phyloP scores from a whole-genome alignment of 352 stramenopile species.

The Phytophthora parvispora region DNA sequence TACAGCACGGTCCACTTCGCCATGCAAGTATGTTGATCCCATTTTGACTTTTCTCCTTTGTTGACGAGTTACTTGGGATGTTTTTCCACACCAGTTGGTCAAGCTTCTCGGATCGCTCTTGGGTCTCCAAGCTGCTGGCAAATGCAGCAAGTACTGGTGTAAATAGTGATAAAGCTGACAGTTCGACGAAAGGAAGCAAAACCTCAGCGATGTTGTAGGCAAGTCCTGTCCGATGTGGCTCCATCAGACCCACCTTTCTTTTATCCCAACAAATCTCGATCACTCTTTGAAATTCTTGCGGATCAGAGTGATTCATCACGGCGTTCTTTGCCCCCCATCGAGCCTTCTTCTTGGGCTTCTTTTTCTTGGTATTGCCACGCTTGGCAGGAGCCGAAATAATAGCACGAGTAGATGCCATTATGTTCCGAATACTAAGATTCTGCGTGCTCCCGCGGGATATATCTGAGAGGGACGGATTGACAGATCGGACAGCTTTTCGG shows the following conservation, averaged over 20 bases:
- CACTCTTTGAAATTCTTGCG: slow-evolving; percentile 47
- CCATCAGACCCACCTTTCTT: slow-evolving; percentile 16
- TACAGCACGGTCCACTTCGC: slow-evolving; percentile 36
- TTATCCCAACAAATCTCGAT: slow-evolving; percentile 18
- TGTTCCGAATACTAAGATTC: slow-evolving; percentile 17
- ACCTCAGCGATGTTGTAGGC: slow-evolving; percentile 6
- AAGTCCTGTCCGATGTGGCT: slow-evolving; percentile 15
- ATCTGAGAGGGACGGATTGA: slow-evolving; percentile 14
- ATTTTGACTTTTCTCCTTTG: slow-evolving; percentile 2
- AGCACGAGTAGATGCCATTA: slow-evolving; percentile 24
- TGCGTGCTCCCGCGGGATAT: slow-evolving; percentile 6
- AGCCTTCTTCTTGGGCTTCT: slow-evolving; percentile 21
- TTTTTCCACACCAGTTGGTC: slow-evolving; percentile 36
- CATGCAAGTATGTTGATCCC: slow-evolving; percentile 34
- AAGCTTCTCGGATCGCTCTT: slow-evolving; percentile 14
- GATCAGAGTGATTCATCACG: slow-evolving; percentile 45
- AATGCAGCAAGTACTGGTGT: not conserved
- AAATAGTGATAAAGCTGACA: slow-evolving; percentile 14
- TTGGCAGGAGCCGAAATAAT: slow-evolving; percentile 2
- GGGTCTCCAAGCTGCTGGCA: not conserved
- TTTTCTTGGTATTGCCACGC: slow-evolving; percentile 8
- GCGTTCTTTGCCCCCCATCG: slow-evolving; percentile 40
- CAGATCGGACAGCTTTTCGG: slow-evolving; percentile 7
- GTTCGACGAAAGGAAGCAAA: slow-evolving; percentile 28
- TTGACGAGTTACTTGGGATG: not conserved